Conservation (phyloP, 2,329 filamentous ascomycete species). For the Chrysosporium keratinophilum region DNA sequence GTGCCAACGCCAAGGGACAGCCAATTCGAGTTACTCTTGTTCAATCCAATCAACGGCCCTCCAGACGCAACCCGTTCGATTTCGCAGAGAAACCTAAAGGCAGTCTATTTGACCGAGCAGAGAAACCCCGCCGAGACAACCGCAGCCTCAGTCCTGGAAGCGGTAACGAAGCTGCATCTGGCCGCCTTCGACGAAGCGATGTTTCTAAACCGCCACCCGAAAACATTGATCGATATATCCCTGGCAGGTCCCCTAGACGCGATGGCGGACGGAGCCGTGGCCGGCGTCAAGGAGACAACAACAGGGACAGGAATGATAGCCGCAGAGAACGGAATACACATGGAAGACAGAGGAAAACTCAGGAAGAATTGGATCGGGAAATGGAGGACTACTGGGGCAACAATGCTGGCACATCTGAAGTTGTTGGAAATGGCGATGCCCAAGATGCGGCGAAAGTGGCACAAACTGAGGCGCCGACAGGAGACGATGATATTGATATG, state of each 20-base stretch:
- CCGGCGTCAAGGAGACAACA: slow-evolving; percentile 36
- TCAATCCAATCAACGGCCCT: slow-evolving; percentile 33
- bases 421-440: slow-evolving; percentile 1
- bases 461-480: slow-evolving; percentile 2
- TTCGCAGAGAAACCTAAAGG: slow-evolving; percentile 42
- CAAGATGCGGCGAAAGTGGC: slow-evolving; percentile 3
- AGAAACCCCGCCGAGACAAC: slow-evolving; percentile 34
- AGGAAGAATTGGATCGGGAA: slow-evolving; percentile 87
- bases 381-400: slow-evolving; percentile 86
- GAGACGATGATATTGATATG: slow-evolving; percentile 20
- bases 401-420: background rate
- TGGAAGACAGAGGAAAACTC: slow-evolving; percentile 64
- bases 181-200: slow-evolving; percentile 42
- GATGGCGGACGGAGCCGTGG: slow-evolving; percentile 43
- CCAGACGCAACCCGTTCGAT: slow-evolving; percentile 40
- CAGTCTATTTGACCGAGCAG: slow-evolving; percentile 57
- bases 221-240: slow-evolving; percentile 70
- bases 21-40: slow-evolving; percentile 66
- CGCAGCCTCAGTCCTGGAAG: slow-evolving; percentile 36
- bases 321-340: slow-evolving; percentile 37
- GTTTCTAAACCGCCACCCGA: slow-evolving; percentile 49
- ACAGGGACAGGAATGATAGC: slow-evolving; percentile 24
- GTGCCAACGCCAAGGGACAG: slow-evolving; percentile 81
- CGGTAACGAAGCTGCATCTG: slow-evolving; percentile 28
- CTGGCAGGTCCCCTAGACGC: slow-evolving; percentile 42